Evolutionary conservation across 257 asterid species (phyloP), one percentile per base, ranked within the genome.

Genomic region (Cinchona pubescens): DNA sequence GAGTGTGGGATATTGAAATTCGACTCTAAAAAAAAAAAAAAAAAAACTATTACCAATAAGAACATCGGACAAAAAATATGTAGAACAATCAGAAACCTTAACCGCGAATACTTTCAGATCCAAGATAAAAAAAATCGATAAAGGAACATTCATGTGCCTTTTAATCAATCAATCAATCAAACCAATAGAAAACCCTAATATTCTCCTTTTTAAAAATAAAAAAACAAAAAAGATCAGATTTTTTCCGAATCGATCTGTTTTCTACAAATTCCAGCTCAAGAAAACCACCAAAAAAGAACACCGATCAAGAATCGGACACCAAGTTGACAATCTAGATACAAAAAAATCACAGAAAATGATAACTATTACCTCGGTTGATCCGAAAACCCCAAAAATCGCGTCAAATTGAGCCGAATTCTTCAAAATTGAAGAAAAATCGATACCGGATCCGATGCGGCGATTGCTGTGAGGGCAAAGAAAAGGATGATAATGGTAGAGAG

Each of bases 291-390:
- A 56, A 35, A 63, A 34, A 75, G 37, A 19, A 42, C 19, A 30
- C 21, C n/a, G 10, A 70, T 67, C 67, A 29, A 4, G 30, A 37
- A 77, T 66, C n/a, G 25, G 9, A 30, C 2, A 40, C 9, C 25
- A 53, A 0, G 1, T 30, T 6, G 27, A 51, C 59, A 90, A 83
- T 79, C 84, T 87, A 72, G 84, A 40, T 65, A 64, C 27, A 14
- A 23, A 67, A 32, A 30, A 10, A 69, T 30, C n/a, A 67, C 37
- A 74, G 25, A 62, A 43, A 63, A 38, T 25, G 58, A 0, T 48
- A 10, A 78, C 42, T 27, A 25, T 29, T 72, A 69, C 75, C 73
- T 72, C 1, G 67, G 60, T 48, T 35, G 70, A 78, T 61, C 56
- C 49, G 14, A 53, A 75, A 45, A 9, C 16, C 43, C 29, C 43